Conservation (phyloP, 2,329 filamentous ascomycete species). For the Didymella pomorum region DNA sequence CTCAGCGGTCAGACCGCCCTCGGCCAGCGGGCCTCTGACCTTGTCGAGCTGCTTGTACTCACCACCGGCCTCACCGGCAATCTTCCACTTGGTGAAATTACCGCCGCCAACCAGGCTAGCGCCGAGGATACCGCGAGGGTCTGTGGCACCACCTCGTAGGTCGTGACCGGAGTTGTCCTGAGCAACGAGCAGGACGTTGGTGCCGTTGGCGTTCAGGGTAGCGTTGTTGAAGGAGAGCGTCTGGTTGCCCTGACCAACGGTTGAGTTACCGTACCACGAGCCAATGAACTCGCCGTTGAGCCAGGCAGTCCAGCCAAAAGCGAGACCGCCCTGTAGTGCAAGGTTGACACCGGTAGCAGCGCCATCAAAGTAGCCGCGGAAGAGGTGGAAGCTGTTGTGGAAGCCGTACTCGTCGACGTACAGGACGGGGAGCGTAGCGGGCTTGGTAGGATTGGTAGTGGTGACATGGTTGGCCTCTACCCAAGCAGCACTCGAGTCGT, state of each 20-base stretch:
- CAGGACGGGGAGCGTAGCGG: constrained; percentile 51
- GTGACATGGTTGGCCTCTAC: constrained; percentile 47
- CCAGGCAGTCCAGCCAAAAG: constrained; percentile 66
- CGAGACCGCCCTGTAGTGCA: constrained; percentile 62
- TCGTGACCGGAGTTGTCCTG: constrained; percentile 70
- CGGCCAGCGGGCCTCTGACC: constrained; percentile 63
- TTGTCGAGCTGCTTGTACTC: constrained; percentile 60
- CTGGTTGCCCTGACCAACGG: constrained; percentile 45
- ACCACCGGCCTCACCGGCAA: constrained; percentile 65
- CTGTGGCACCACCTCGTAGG: constrained; percentile 57
- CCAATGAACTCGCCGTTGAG: constrained; percentile 66
- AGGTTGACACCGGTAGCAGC: constrained; percentile 57
- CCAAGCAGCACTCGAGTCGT: constrained; percentile 57
- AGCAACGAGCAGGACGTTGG: constrained; percentile 63
- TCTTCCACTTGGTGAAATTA: constrained; percentile 63
- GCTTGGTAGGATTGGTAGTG: constrained; percentile 51
- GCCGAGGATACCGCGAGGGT: constrained; percentile 62
- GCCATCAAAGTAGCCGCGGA: constrained; percentile 53
- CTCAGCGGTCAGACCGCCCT: constrained; percentile 67
- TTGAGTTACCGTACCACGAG: constrained; percentile 62
- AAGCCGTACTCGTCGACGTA: constrained; percentile 55
- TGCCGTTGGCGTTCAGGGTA: constrained; percentile 51
- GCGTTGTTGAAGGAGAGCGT: constrained; percentile 62
- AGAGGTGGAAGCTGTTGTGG: constrained; percentile 53
- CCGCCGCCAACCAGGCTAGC: constrained; percentile 58